Evolutionary conservation across 1,139 yeast species (phyloP).

Genomic region (Yamadazyma dendronema): DNA sequence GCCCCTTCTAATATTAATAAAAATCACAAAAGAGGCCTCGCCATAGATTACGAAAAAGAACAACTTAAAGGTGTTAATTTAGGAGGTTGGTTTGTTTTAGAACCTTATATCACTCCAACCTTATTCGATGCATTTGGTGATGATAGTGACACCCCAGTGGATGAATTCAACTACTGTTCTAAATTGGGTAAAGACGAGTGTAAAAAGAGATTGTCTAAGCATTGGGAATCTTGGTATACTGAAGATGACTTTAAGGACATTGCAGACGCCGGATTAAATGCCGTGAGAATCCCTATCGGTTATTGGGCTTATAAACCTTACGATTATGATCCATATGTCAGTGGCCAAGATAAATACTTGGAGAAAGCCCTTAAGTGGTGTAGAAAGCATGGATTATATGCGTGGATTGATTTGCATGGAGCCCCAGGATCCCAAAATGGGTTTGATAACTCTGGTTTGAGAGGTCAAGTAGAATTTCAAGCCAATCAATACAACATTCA

Average conservation of each 20-base stretch:
- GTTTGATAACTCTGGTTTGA: slow-evolving; percentile 88
- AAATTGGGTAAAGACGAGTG: slow-evolving; percentile 64
- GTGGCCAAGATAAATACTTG: slow-evolving; percentile 74
- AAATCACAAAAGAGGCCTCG: slow-evolving; percentile 8
- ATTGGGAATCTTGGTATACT: slow-evolving; percentile 80
- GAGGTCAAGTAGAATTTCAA: slow-evolving; percentile 66
- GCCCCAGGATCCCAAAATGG: slow-evolving; percentile 98
- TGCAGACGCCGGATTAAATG: slow-evolving; percentile 67
- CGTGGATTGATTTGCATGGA: slow-evolving; percentile 93
- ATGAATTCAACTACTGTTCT: slow-evolving; percentile 74
- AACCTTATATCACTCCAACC: slow-evolving; percentile 81
- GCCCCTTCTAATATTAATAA: background rate
- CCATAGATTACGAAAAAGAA: slow-evolving; percentile 49
- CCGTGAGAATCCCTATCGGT: slow-evolving; percentile 89
- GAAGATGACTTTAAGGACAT: slow-evolving; percentile 71
- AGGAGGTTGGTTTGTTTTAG: slow-evolving; percentile 92
- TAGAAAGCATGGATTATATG: slow-evolving; percentile 58
- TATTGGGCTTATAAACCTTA: slow-evolving; percentile 86
- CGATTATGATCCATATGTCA: slow-evolving; percentile 79
- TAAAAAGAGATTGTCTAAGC: slow-evolving; percentile 49
- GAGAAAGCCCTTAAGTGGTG: slow-evolving; percentile 82
- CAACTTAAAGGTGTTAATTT: slow-evolving; percentile 76
- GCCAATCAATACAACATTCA: slow-evolving; percentile 44
- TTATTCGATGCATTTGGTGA: slow-evolving; percentile 55
- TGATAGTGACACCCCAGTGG: slow-evolving; percentile 62